phyloP scores from a whole-genome alignment of 2,329 filamentous ascomycete genomes.

The Endothia cerciana region DNA sequence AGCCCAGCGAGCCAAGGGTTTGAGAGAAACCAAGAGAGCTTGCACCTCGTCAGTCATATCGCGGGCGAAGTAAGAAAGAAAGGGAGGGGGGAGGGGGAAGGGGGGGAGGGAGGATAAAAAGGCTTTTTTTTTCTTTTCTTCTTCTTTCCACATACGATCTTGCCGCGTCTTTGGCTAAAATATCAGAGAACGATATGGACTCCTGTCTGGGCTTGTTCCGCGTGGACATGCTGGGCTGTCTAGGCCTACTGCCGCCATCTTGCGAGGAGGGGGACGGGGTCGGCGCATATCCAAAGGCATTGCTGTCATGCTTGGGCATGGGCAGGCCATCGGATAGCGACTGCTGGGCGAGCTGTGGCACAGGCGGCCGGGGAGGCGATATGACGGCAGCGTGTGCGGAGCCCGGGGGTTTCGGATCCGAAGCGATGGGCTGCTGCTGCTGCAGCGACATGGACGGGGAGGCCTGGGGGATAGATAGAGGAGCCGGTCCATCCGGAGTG shows the following conservation, averaged over 20 bases:
- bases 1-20: conserved; percentile 42
- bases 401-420: conserved; percentile 13
- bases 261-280: conserved; percentile 31
- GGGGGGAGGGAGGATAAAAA: neutral
- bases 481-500: conserved; percentile 13
- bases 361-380: conserved; percentile 20
- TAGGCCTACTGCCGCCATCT: conserved; percentile 28
- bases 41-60: conserved; percentile 13
- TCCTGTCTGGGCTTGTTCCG: conserved; percentile 27
- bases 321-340: conserved; percentile 15
- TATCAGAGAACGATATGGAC: conserved; percentile 39
- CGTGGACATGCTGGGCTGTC: conserved; percentile 23
- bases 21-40: conserved; percentile 41
- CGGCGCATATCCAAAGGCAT: conserved; percentile 24
- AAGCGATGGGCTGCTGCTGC: conserved; percentile 9
- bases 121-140: too few relatives aligned
- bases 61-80: neutral
- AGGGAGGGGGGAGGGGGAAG: too few relatives aligned
- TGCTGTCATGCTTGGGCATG: conserved; percentile 20
- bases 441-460: conserved; percentile 9
- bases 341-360: conserved; percentile 23
- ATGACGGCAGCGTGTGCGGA: conserved; percentile 15
- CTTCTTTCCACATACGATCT: conserved; percentile 39
- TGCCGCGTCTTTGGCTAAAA: conserved; percentile 42
- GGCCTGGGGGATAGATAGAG: conserved; percentile 9